These are phyloP conservation scores for Cairneyella variabilis DNA, from an alignment of 495 filamentous ascomycete genomes.

Conservation along the genomic window DNA sequence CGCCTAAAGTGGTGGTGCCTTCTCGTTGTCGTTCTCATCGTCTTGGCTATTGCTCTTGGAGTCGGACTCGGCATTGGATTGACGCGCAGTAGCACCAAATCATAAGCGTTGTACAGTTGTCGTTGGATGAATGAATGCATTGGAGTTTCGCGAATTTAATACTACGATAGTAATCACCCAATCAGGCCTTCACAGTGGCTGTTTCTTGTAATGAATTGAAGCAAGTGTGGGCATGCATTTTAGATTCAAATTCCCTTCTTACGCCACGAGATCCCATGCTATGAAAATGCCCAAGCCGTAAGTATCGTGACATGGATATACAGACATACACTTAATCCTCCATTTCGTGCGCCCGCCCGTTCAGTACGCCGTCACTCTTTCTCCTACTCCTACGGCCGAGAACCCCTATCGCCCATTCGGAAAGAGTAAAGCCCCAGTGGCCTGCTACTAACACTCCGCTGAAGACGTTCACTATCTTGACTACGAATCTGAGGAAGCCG, in stretches of 20 bases:
- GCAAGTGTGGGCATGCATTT: background rate
- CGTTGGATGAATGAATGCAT: background rate
- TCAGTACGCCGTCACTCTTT: conserved; percentile 57
- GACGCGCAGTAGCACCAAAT: too few species aligned
- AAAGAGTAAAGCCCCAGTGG: conserved; percentile 56
- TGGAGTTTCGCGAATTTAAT: conserved; percentile 1
- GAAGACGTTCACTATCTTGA: conserved; percentile 66
- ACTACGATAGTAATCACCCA: conserved; percentile 2
- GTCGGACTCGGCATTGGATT: conserved; percentile 31
- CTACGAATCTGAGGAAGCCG: conserved; percentile 65
- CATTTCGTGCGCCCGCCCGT: conserved; percentile 44
- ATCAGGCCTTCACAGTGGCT: background rate
- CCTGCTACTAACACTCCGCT: conserved; percentile 58
- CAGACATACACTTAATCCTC: conserved; percentile 23
- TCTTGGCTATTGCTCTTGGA: conserved; percentile 45
- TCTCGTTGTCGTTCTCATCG: conserved; percentile 52
- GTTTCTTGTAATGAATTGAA: background rate
- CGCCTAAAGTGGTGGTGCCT: conserved; percentile 73
- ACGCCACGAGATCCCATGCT: background rate
- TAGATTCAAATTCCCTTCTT: conserved; percentile 1
- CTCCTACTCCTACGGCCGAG: conserved; percentile 42
- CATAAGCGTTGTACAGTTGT: too few species aligned
- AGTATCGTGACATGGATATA: conserved; percentile 2
- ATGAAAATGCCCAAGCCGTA: conserved; percentile 2
- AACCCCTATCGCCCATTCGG: conserved; percentile 47